These are phyloP conservation scores for Phytomonas sp. DNA, from an alignment of 208 protist species.

Conservation along the genomic window DNA sequence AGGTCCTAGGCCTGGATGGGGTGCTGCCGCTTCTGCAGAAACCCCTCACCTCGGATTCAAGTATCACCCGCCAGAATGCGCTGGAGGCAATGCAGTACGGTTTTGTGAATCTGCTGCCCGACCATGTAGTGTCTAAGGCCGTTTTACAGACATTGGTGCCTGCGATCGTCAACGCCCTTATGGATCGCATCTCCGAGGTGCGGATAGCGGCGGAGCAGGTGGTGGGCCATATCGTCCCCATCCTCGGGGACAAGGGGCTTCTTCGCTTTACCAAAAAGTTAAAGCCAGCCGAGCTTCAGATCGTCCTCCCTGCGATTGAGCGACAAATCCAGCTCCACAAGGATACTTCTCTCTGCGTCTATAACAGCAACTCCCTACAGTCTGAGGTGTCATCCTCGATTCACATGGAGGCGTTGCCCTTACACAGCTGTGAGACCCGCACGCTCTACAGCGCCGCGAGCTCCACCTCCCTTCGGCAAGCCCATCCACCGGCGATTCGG, in stretches of 20 bases:
- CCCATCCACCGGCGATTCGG: too few relatives aligned
- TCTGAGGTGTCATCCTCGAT: too few relatives aligned
- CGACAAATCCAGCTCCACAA: conserved; percentile 35
- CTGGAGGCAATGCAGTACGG: conserved; percentile 67
- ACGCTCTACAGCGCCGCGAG: too few relatives aligned
- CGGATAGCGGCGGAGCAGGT: conserved; percentile 66
- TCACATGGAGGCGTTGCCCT: too few relatives aligned
- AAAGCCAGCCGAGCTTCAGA: conserved; percentile 74
- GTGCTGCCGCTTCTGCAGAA: conserved; percentile 60
- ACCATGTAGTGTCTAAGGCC: conserved; percentile 28
- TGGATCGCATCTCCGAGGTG: conserved; percentile 81
- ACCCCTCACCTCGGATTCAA: conserved; percentile 69
- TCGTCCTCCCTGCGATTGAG: conserved; percentile 58
- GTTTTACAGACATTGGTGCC: conserved; percentile 47
- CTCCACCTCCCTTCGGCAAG: too few relatives aligned
- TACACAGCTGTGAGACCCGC: too few relatives aligned
- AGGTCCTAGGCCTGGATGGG: conserved; percentile 51
- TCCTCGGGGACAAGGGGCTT: conserved; percentile 59
- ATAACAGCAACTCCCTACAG: too few relatives aligned
- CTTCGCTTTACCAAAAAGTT: conserved; percentile 41
- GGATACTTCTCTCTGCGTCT: too few relatives aligned
- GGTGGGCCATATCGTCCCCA: conserved; percentile 49
- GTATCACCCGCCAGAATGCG: conserved; percentile 55
- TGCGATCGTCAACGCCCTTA: conserved; percentile 45
- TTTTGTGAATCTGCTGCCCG: conserved; percentile 39